Evolutionary conservation across 2,329 filamentous ascomycete genomes (phyloP).

Genomic region (Leptographium radiaticola): DNA sequence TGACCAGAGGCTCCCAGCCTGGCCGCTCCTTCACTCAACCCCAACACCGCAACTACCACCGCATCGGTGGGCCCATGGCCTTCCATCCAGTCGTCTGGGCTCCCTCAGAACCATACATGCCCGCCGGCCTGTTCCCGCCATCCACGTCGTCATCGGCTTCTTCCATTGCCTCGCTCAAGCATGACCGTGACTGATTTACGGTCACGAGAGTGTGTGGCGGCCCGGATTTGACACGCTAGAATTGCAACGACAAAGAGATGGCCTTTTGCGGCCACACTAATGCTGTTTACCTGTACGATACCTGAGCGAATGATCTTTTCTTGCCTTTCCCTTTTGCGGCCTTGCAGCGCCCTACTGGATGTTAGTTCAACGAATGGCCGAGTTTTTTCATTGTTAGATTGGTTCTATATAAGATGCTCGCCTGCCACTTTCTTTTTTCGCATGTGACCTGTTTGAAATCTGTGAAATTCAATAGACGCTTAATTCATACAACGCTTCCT

Average conservation of each 20-base stretch:
- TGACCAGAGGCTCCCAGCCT: neutral
- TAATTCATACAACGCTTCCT: neutral
- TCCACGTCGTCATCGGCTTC: conserved; percentile 6
- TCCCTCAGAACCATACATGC: conserved; percentile 8
- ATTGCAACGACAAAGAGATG: neutral
- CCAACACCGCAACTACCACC: neutral
- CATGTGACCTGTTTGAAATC: too few species aligned
- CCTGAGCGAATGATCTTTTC: neutral
- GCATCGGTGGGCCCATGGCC: conserved; percentile 1
- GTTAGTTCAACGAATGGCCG: too few species aligned
- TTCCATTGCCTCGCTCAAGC: conserved; percentile 1
- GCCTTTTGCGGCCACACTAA: neutral
- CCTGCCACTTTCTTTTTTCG: too few species aligned
- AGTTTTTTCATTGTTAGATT: too few species aligned
- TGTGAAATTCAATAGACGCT: neutral
- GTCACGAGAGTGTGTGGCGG: neutral
- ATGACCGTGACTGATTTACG: neutral
- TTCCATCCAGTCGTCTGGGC: conserved; percentile 8
- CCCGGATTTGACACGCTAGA: too few species aligned
- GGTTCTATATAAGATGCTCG: too few species aligned
- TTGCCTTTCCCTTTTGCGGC: neutral
- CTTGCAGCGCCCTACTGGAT: neutral
- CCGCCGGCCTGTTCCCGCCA: conserved; percentile 7
- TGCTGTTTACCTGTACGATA: neutral
- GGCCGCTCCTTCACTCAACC: neutral